Evolutionary conservation across 768 basidiomycete species (phyloP), one percentile per base, ranked within the genome.

Genomic region (Rhodotorula babjevae): DNA sequence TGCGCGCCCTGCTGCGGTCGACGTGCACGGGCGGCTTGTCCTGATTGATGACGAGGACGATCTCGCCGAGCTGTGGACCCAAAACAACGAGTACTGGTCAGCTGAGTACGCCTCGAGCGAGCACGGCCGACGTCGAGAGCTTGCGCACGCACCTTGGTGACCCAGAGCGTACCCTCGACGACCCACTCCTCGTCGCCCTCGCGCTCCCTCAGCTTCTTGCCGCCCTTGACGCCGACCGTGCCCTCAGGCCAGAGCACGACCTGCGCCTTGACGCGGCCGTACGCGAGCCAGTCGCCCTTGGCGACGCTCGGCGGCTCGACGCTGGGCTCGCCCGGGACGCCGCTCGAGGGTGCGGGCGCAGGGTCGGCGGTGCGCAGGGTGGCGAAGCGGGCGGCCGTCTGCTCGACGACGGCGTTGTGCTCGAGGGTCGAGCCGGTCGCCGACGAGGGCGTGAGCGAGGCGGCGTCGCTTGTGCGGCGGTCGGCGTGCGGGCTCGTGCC

Each of bases 271-370:
- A 72, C 65, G 8, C 49, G 25, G 23, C 65, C 65, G 47, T 33
- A 72, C n/a, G 65, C 62, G 36, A 50, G 57, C 71, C 71, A 72
- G 46, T 72, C 71, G 23, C 65, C 71, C n/a, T 60, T 63, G 56
- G 44, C 58, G 7, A 52, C 25, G 21, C 55, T 63, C 10, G 71
- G 71, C 1, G 50, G 3, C 6, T 63, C 56, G 44, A 72, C 18
- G 23, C 6, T 25, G 6, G 40, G 31, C 9, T 72, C 71, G 27
- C 29, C 57, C 12, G 47, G 29, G 50, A 40, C 29, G 8, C 44
- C 59, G 40, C 19, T 3, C 21, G 15, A 5, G n/a, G 29, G 29
- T 0, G 44, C 19, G 5, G 31, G 2, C 15, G 21, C 47, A 7
- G 61, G 29, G 9, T 44, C 31, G 18, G 58, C 36, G 21, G 65